Evolutionary conservation across 257 asterid species (phyloP).

Genomic region (Solanum dulcamara): DNA sequence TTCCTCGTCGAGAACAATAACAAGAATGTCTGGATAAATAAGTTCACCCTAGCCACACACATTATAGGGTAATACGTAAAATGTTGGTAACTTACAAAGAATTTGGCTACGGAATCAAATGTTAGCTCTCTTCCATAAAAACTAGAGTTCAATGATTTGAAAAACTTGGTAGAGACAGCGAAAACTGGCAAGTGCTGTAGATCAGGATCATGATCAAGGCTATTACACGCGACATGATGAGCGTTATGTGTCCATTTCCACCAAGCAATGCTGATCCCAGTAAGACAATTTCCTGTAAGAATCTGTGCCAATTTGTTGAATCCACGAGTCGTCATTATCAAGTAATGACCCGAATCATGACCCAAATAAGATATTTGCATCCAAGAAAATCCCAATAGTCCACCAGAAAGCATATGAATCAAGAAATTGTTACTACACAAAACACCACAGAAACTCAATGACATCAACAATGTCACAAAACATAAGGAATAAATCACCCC

Average conservation of each 20-base stretch:
- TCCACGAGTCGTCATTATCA: slow-evolving; percentile 41
- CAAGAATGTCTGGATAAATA: slow-evolving; percentile 63
- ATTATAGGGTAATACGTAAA: slow-evolving; percentile 59
- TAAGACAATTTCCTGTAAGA: slow-evolving; percentile 74
- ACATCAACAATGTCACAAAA: slow-evolving; percentile 7
- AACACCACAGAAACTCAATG: slow-evolving; percentile 18
- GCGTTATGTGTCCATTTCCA: slow-evolving; percentile 98
- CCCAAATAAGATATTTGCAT: slow-evolving; percentile 58
- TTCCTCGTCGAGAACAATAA: slow-evolving; percentile 45
- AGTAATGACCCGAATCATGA: slow-evolving; percentile 88
- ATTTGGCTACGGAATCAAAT: slow-evolving; percentile 45
- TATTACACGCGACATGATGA: slow-evolving; percentile 71
- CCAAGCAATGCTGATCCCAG: slow-evolving; percentile 97
- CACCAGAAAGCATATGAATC: slow-evolving; percentile 28
- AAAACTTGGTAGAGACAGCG: slow-evolving; percentile 52
- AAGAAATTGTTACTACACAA: slow-evolving; percentile 5
- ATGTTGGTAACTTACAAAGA: slow-evolving; percentile 69
- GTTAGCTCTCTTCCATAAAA: slow-evolving; percentile 64
- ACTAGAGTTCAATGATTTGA: slow-evolving; percentile 34
- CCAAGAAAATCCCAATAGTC: slow-evolving; percentile 28
- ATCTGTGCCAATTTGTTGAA: slow-evolving; percentile 58
- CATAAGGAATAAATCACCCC: slow-evolving; percentile 19
- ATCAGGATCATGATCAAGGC: slow-evolving; percentile 88
- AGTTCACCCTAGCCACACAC: slow-evolving; percentile 67
- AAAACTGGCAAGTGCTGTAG: slow-evolving; percentile 79